phyloP scores from a whole-genome alignment of 2,329 filamentous ascomycete species.

The Stemphylium vesicarium region DNA sequence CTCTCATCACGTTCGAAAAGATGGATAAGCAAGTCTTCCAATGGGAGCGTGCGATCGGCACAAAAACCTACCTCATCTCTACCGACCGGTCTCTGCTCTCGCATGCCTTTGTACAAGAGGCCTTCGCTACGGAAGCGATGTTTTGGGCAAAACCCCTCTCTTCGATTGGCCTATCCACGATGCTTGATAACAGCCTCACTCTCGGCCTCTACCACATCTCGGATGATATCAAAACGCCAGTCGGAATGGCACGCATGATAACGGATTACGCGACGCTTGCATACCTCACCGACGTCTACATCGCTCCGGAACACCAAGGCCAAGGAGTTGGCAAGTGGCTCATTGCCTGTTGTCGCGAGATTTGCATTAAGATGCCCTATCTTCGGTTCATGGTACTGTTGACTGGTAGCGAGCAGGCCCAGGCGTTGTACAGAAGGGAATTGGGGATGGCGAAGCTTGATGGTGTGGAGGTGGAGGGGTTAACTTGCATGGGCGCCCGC shows the following conservation, averaged over 20 bases:
- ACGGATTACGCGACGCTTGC: conserved; percentile 74
- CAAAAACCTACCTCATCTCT: conserved; percentile 36
- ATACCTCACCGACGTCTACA: conserved; percentile 73
- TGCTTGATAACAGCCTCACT: conserved; percentile 44
- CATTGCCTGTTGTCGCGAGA: conserved; percentile 65
- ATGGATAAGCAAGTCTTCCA: conserved; percentile 29
- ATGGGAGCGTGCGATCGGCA: conserved; percentile 32
- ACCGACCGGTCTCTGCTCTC: conserved; percentile 35
- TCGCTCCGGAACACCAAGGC: conserved; percentile 65
- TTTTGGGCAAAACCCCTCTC: conserved; percentile 42
- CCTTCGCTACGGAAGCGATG: conserved; percentile 35
- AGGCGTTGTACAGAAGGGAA: conserved; percentile 34
- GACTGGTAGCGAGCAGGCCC: conserved; percentile 33
- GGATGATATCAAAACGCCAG: conserved; percentile 41
- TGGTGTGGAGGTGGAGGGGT: conserved; percentile 24
- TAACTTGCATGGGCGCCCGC: conserved; percentile 36
- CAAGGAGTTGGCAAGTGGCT: conserved; percentile 70
- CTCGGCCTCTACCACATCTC: conserved; percentile 37
- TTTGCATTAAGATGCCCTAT: conserved; percentile 63
- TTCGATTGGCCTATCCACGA: conserved; percentile 20
- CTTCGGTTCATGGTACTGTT: conserved; percentile 55
- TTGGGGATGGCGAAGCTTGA: conserved; percentile 37
- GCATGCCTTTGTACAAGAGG: conserved; percentile 38
- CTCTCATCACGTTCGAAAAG: neutral
- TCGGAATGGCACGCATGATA: conserved; percentile 68